Conservation (phyloP, 2,329 filamentous ascomycete genomes). For the Alternaria triticimaculans region DNA sequence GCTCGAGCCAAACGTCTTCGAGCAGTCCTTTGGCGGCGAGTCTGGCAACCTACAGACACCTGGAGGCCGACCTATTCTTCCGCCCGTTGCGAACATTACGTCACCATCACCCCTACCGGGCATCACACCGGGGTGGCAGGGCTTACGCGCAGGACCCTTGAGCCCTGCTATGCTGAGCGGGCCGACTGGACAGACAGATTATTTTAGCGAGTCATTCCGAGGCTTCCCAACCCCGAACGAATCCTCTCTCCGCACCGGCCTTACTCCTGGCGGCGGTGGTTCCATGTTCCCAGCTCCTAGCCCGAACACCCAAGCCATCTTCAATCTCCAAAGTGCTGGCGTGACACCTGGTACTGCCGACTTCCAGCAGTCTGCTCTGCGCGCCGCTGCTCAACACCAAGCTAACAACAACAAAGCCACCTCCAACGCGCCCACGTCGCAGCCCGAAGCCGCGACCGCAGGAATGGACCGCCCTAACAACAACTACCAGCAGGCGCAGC, state of each 20-base stretch:
- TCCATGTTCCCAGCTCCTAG: slow-evolving; percentile 96
- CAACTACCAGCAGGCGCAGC: slow-evolving; percentile 55
- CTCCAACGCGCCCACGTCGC: slow-evolving; percentile 52
- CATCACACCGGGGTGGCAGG: slow-evolving; percentile 82
- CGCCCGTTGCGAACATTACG: slow-evolving; percentile 87
- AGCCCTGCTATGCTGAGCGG: slow-evolving; percentile 98
- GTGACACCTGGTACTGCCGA: slow-evolving; percentile 91
- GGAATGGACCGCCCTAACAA: slow-evolving; percentile 64
- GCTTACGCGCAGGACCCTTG: slow-evolving; percentile 86
- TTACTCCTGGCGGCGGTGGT: slow-evolving; percentile 92
- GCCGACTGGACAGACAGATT: slow-evolving; percentile 74
- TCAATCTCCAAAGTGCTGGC: slow-evolving; percentile 78
- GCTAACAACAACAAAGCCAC: slow-evolving; percentile 51
- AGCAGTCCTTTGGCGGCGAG: slow-evolving; percentile 79
- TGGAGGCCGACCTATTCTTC: slow-evolving; percentile 74
- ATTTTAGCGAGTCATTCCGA: slow-evolving; percentile 84
- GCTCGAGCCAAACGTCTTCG: slow-evolving; percentile 94
- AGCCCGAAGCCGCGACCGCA: slow-evolving; percentile 51
- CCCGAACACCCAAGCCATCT: slow-evolving; percentile 83
- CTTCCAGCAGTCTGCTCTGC: slow-evolving; percentile 92
- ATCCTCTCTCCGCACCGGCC: slow-evolving; percentile 85
- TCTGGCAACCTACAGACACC: slow-evolving; percentile 71
- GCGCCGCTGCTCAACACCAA: slow-evolving; percentile 64
- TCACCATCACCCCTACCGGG: slow-evolving; percentile 83
- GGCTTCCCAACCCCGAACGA: slow-evolving; percentile 96